These are phyloP conservation scores for Aureobasidium leucospermi DNA, from an alignment of 2,329 filamentous ascomycete species.

Conservation along the genomic window DNA sequence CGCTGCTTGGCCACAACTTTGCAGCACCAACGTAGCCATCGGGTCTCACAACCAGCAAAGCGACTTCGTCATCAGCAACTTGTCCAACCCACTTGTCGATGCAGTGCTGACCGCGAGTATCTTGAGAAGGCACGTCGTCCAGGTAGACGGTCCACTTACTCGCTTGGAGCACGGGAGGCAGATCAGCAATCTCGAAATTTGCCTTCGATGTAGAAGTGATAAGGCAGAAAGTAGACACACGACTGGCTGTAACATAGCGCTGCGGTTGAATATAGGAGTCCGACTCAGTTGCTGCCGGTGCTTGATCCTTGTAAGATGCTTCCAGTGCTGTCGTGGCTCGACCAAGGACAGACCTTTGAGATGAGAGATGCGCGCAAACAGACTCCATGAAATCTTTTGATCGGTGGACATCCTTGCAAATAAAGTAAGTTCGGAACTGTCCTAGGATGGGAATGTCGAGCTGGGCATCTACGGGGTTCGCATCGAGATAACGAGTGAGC, in stretches of 20 bases:
- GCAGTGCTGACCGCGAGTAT: slow-evolving; percentile 45
- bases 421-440: slow-evolving; percentile 69
- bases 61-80: slow-evolving; percentile 50
- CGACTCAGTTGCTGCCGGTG: slow-evolving; percentile 49
- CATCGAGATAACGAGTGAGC: slow-evolving; percentile 67
- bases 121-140: slow-evolving; percentile 53
- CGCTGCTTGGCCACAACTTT: slow-evolving; percentile 30
- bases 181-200: slow-evolving; percentile 57
- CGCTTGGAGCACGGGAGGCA: slow-evolving; percentile 55
- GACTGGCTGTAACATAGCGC: slow-evolving; percentile 60
- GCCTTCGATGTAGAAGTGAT: slow-evolving; percentile 60
- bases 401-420: slow-evolving; percentile 55
- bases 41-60: slow-evolving; percentile 61
- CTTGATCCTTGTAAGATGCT: slow-evolving; percentile 54
- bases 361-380: slow-evolving; percentile 50
- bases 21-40: slow-evolving; percentile 69
- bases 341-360: slow-evolving; percentile 47
- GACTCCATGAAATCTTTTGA: slow-evolving; percentile 52
- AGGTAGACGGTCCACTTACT: slow-evolving; percentile 68
- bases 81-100: slow-evolving; percentile 64
- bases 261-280: slow-evolving; percentile 62
- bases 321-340: slow-evolving; percentile 53
- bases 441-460: slow-evolving; percentile 70
- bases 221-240: slow-evolving; percentile 61
- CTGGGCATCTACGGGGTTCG: slow-evolving; percentile 70